Evolutionary conservation across 2,329 filamentous ascomycete species (phyloP).

Genomic region (Trichoderma sp.): DNA sequence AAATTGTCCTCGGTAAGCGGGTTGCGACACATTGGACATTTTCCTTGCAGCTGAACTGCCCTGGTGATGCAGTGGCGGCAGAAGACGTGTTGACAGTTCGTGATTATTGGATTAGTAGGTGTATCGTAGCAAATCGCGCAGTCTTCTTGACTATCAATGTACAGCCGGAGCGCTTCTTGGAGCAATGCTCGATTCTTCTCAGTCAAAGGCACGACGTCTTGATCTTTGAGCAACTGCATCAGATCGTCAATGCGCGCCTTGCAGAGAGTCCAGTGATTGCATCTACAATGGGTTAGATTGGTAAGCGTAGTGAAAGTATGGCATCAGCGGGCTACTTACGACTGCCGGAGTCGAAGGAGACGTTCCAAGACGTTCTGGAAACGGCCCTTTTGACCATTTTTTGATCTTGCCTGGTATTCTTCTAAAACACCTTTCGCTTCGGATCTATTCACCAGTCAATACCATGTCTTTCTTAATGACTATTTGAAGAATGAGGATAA

Average conservation of each 20-base stretch:
- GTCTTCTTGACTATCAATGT: slow-evolving; percentile 79
- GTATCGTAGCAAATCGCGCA: slow-evolving; percentile 81
- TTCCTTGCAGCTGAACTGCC: slow-evolving; percentile 74
- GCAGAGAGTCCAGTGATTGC: slow-evolving; percentile 86
- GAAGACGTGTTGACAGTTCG: slow-evolving; percentile 81
- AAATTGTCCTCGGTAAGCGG: slow-evolving; percentile 62
- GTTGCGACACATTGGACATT: slow-evolving; percentile 83
- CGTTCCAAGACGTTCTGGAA: slow-evolving; percentile 81
- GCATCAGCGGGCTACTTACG: slow-evolving; percentile 44
- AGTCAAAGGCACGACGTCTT: slow-evolving; percentile 70
- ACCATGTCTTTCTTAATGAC: neutral
- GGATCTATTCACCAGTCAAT: slow-evolving; percentile 47
- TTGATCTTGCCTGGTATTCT: slow-evolving; percentile 56
- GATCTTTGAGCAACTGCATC: slow-evolving; percentile 67
- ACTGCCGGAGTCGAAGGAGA: slow-evolving; percentile 79
- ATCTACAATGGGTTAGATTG: slow-evolving; percentile 46
- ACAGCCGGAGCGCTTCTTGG: slow-evolving; percentile 74
- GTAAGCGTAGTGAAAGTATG: neutral
- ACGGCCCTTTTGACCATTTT: slow-evolving; percentile 51
- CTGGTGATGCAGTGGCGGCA: slow-evolving; percentile 73
- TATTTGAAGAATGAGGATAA: neutral
- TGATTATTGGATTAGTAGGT: slow-evolving; percentile 76
- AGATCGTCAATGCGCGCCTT: slow-evolving; percentile 75
- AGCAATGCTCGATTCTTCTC: slow-evolving; percentile 72
- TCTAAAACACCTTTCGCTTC: slow-evolving; percentile 75